Base-by-base conservation (phyloP, 768 basidiomycete genomes). In the Trichaptum fuscoviolaceum region DNA sequence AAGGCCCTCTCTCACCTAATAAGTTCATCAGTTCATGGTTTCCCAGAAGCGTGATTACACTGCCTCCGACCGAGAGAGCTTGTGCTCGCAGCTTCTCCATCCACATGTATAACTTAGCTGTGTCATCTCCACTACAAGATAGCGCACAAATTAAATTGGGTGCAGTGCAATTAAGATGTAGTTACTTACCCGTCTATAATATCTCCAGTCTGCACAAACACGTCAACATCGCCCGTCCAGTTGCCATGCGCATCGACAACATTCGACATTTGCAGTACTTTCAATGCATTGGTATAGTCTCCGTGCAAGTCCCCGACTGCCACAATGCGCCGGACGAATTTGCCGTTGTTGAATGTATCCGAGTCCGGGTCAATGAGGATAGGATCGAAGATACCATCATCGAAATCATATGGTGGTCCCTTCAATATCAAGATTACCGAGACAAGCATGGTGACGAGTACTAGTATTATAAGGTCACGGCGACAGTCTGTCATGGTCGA, bases 1-100 rank as follows among this genome's bases (percentile, higher is more conserved):
- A 15, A 15, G 42, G 20, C 3, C 15, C 5, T 52, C 42, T 52
- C 20, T 25, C 70, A 89, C 91, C 91, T 66, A 93, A 88, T 15
- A 85, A 87, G 70, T 96, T 96, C 94, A 98, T 97, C 82, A 90
- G 89, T 75, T 99, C 97, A 70, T 99, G 97, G 75, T 99, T 99
- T 26, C 97, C 97, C 42, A 98, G 79, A 65, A 93, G 83, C 12
- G 85, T 87, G 35, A 96, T 73, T 17, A 99, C 82, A 5, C 81
- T 83, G 1, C 93, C 95, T 4, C 93, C 93, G 17, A 76, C 79
- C 0, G 78, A 77, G 3, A 76, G 76, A 0, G 96, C 96, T 75
- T 98, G 87, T 8, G 78, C 83, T 27, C 96, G 86, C 9, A 99
- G 82, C 42, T 78, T 78, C 67, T 96, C 94, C 88, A 99, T 92